Evolutionary conservation across 192 early-diverging fungal species (phyloP), one percentile per base, ranked within the genome.

Genomic region (Gamsiella multidivaricata): DNA sequence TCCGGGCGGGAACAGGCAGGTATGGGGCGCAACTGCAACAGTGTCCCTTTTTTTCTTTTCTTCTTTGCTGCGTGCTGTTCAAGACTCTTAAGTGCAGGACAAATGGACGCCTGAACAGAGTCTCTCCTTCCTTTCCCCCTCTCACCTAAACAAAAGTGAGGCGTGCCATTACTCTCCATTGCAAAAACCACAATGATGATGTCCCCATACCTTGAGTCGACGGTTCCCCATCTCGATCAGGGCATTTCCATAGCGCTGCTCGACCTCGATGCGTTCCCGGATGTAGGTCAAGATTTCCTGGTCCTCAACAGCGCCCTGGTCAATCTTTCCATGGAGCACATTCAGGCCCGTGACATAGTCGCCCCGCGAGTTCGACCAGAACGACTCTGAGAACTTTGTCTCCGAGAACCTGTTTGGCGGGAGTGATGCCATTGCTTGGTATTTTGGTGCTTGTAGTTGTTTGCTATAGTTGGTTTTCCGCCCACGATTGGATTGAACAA

Each of bases 231-330:
- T 72, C 56, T 72, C 65, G 34, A 73, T 69, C 55, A 68, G 45
- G 51, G 70, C 53, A 33, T 65, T 80, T 15, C 67, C 80, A 56
- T 84, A 86, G 1, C 60, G 65, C 62, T 84, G 82, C 57, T 84
- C 80, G 22, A 84, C 76, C 17, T 83, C 68, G 39, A 86, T 79
- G 14, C 85, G 75, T 28, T 86, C 87, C 41, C 72, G 79, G 28
- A 88, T 55, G 61, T 85, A 88, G 14, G 50, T 55, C 33, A 88
- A 59, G 36, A 88, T 72, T 67, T 88, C 87, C 20, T 88, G 85
- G 67, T 88, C 86, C 54, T 88, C 87, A 4, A 80, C 51, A 18
- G 66, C 84, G 25, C 85, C 81, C 50, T 88, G 87, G 28, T 80
- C 79, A 4, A 86, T 45, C 50, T 88, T 88, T 23, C 75, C 67